Conservation (phyloP, 2,329 filamentous ascomycete species). For the Penicillium sumatraense region DNA sequence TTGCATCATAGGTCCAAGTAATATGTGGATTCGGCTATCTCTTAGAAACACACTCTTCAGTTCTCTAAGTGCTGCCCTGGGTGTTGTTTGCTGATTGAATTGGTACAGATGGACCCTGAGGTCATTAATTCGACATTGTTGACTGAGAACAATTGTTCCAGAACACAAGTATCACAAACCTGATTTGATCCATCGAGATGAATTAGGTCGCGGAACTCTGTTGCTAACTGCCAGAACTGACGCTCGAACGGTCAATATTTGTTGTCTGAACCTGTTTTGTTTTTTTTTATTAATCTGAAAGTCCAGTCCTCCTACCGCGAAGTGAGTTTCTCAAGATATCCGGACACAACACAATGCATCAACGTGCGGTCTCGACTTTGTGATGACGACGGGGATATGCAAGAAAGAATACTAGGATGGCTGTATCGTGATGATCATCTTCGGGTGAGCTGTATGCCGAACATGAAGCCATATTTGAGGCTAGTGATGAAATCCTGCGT, state of each 20-base stretch:
- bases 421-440: too few species aligned
- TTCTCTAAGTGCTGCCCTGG: not conserved
- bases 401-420: not conserved
- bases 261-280: not conserved
- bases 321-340: not conserved
- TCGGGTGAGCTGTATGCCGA: too few species aligned
- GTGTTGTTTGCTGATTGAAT: not conserved
- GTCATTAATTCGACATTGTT: not conserved
- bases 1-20: conserved; percentile 1
- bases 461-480: too few species aligned
- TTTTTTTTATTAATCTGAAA: not conserved
- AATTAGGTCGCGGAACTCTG: not conserved
- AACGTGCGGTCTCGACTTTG: not conserved
- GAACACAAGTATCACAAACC: not conserved
- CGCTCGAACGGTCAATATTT: not conserved
- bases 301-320: not conserved
- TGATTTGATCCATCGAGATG: not conserved
- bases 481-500: too few species aligned
- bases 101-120: not conserved
- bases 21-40: not conserved
- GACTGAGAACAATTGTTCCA: not conserved
- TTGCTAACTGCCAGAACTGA: not conserved
- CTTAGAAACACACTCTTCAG: not conserved
- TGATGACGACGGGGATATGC: not conserved
- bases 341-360: not conserved